Evolutionary conservation across 306 rosid species (phyloP).

Genomic region (Fragaria nilgerrensis): DNA sequence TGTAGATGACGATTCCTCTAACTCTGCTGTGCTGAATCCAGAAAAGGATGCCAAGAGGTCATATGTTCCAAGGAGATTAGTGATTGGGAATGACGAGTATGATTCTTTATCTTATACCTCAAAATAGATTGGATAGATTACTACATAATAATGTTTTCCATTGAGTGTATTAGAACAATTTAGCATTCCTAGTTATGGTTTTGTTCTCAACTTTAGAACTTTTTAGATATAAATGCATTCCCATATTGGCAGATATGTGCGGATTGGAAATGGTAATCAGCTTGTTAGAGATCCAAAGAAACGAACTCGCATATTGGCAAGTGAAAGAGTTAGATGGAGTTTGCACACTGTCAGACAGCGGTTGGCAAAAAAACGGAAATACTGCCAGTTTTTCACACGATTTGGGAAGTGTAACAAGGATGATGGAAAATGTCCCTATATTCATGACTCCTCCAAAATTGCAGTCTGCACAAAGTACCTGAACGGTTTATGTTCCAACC

Average conservation of each 20-base stretch:
- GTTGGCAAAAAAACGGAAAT: slow-evolving; percentile 81
- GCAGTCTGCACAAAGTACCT: slow-evolving; percentile 97
- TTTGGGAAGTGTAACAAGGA: slow-evolving; percentile 92
- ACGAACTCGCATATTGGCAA: slow-evolving; percentile 83
- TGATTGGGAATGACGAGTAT: slow-evolving; percentile 95
- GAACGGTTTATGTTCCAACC: slow-evolving; percentile 79
- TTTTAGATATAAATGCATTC: slow-evolving; percentile 13
- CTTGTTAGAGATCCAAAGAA: slow-evolving; percentile 90
- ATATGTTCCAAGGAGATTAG: slow-evolving; percentile 76
- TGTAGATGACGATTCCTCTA: slow-evolving; percentile 57
- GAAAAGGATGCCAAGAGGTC: slow-evolving; percentile 58
- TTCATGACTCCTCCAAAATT: slow-evolving; percentile 90
- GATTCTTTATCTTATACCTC: slow-evolving; percentile 33
- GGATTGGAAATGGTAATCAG: slow-evolving; percentile 90
- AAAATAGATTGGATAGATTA: slow-evolving; percentile 7
- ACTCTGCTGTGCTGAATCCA: slow-evolving; percentile 42
- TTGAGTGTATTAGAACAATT: slow-evolving; percentile 4
- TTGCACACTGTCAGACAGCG: slow-evolving; percentile 94
- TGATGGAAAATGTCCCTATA: slow-evolving; percentile 87
- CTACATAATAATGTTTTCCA: slow-evolving; percentile 3
- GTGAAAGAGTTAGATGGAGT: slow-evolving; percentile 96
- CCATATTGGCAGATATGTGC: slow-evolving; percentile 64
- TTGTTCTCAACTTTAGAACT: neutral
- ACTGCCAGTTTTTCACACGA: slow-evolving; percentile 91
- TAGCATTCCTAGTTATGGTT: neutral